Base-by-base conservation (phyloP, 2,329 filamentous ascomycete genomes). In the Pestalotiopsis sp. region DNA sequence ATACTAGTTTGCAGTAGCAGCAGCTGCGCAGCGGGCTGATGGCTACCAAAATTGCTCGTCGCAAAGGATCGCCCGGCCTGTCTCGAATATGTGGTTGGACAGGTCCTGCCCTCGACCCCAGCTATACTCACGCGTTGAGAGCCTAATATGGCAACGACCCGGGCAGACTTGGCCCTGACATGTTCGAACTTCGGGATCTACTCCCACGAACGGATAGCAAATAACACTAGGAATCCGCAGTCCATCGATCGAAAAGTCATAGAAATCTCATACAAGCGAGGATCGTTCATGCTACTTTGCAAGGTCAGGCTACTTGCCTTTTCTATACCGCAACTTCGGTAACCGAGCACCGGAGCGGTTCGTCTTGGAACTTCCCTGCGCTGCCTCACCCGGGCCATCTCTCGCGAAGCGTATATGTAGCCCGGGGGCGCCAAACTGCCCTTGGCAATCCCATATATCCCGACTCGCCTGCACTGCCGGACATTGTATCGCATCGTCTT, bases 71-170 rank as follows among this genome's bases (percentile, higher is more conserved):
- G 45, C 45, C 59, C 27, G 59, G 27, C 27, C 17, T 36, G 59
- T 61, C 59, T 61, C 59, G 59, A 61, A 36, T 61, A 61, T 61
- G 59, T 38, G 36, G 59, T 27, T 36, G 27, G 23, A 13, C 20
- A 25, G 57, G n/a, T 61, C 31, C n/a, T 23, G 23, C 12, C 56
- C 20, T 27, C 27, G n/a, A 14, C 27, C 17, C 25, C 59, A 36
- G 25, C 59, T 20, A 61, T 20, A 20, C n/a, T 38, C 12, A 27
- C 25, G 36, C n/a, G 14, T 11, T 61, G 27, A 11, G 38, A 14
- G 27, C 59, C 27, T 36, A 61, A 38, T 61, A 20, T 61, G 59
- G 59, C 31, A 20, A 17, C 25, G n/a, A 31, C n/a, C 59, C 59
- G 31, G 38, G 59, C 14, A 61, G 38, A 36, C 17, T 27, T 38